Conservation (phyloP, 768 basidiomycete species). For the Hygrophorus pudorinus region DNA sequence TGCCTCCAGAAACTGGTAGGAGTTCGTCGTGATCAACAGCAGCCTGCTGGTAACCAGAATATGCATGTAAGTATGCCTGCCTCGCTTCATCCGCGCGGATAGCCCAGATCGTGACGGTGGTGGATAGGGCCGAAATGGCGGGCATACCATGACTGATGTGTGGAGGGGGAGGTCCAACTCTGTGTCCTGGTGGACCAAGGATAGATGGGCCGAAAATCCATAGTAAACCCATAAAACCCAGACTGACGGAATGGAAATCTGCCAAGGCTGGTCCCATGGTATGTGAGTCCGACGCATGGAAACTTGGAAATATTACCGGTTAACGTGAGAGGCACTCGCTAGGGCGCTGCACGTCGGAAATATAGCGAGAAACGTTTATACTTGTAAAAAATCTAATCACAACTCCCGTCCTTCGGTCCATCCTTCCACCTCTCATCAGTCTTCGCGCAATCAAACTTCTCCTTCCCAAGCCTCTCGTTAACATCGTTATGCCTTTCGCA, state of each 20-base stretch:
- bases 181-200: too few relatives aligned
- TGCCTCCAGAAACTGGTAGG: slow-evolving; percentile 35
- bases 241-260: too few relatives aligned
- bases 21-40: slow-evolving; percentile 61
- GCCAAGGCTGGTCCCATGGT: too few relatives aligned
- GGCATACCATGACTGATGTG: too few relatives aligned
- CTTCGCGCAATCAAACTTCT: slow-evolving; percentile 69
- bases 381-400: slow-evolving; percentile 65
- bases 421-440: slow-evolving; percentile 89
- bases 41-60: slow-evolving; percentile 50
- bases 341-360: too few relatives aligned
- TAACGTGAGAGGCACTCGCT: background rate
- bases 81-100: slow-evolving; percentile 47
- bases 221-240: too few relatives aligned
- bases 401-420: slow-evolving; percentile 79
- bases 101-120: slow-evolving; percentile 32
- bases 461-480: slow-evolving; percentile 79
- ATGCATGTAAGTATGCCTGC: slow-evolving; percentile 57
- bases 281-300: too few relatives aligned
- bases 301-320: too few relatives aligned
- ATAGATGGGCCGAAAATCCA: too few relatives aligned
- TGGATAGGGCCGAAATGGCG: too few relatives aligned
- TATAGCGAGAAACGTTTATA: too few relatives aligned
- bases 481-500: slow-evolving; percentile 92
- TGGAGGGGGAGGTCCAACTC: too few relatives aligned